Conservation (phyloP, 2,329 filamentous ascomycete genomes). For the Pseudocercospora macadamiae region DNA sequence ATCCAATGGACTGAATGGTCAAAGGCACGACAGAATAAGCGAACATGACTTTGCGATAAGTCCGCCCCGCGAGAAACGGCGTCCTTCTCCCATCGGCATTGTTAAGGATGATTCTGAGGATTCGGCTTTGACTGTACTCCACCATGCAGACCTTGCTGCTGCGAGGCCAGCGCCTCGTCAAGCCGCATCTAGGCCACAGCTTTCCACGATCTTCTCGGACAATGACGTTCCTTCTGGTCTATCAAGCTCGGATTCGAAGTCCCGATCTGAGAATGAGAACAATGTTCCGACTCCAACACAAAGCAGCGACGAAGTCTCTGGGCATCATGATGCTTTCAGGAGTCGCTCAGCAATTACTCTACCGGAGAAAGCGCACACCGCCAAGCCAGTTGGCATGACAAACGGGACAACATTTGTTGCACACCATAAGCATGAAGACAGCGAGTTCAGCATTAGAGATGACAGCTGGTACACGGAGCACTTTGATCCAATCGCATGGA, state of each 20-base stretch:
- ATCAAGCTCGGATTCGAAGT: constrained; percentile 7
- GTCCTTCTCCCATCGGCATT: constrained; percentile 22
- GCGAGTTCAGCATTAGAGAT: constrained; percentile 31
- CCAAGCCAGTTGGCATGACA: constrained; percentile 5
- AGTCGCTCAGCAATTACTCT: constrained; percentile 11
- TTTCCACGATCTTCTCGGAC: constrained; percentile 34
- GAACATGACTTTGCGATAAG: constrained; percentile 27
- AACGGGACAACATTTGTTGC: constrained; percentile 13
- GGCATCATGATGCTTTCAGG: constrained; percentile 5
- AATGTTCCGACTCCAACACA: constrained; percentile 14
- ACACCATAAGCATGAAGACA: constrained; percentile 21
- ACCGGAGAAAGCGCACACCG: constrained; percentile 1
- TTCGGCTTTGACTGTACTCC: constrained; percentile 23
- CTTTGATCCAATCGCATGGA: constrained; percentile 33
- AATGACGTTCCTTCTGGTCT: constrained; percentile 19
- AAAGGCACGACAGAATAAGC: constrained; percentile 34
- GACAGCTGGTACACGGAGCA: constrained; percentile 38
- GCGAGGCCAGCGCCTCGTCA: constrained; percentile 11
- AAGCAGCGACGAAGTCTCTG: constrained; percentile 15
- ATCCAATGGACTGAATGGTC: constrained; percentile 32
- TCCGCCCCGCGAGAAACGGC: constrained; percentile 19
- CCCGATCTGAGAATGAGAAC: constrained; percentile 24
- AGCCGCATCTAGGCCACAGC: constrained; percentile 26
- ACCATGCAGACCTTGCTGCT: constrained; percentile 20
- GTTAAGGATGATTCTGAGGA: constrained; percentile 21